These are phyloP conservation scores for Ustilago xerochloae DNA, from an alignment of 1,284 basidiomycete species.

Conservation along the genomic window DNA sequence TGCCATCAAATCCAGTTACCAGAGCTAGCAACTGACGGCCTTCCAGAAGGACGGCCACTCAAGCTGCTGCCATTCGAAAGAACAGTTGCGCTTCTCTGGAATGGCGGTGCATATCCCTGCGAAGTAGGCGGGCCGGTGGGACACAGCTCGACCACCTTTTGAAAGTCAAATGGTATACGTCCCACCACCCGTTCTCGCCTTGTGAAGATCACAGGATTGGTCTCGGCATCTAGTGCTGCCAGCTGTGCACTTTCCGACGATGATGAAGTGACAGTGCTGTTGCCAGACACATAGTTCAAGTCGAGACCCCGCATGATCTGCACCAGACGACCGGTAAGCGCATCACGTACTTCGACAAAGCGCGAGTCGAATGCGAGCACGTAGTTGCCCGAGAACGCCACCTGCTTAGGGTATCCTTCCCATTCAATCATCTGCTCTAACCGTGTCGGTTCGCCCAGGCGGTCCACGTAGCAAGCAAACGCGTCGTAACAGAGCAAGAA, in stretches of 20 bases:
- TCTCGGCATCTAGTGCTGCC: constrained; percentile 42
- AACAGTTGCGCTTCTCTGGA: constrained; percentile 33
- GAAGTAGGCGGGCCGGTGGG: constrained; percentile 17
- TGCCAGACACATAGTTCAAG: constrained; percentile 78
- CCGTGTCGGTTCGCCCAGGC: constrained; percentile 69
- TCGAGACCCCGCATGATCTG: constrained; percentile 88
- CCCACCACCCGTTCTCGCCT: constrained; percentile 32
- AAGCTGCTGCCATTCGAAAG: constrained; percentile 34
- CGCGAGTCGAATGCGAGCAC: constrained; percentile 88
- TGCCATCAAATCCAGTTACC: constrained; percentile 45
- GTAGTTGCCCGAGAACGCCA: constrained; percentile 88
- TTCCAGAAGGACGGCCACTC: constrained; percentile 27
- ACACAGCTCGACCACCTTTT: constrained; percentile 39
- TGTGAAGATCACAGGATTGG: constrained; percentile 52
- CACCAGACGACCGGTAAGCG: constrained; percentile 82
- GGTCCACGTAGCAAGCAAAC: constrained; percentile 80
- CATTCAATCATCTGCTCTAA: constrained; percentile 83
- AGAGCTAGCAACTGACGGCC: constrained; percentile 27
- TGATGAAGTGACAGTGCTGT: constrained; percentile 40
- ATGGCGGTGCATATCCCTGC: constrained; percentile 21
- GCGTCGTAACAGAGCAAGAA: constrained; percentile 92
- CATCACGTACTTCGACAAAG: constrained; percentile 92
- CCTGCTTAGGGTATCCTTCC: constrained; percentile 79
- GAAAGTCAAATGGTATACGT: constrained; percentile 47
- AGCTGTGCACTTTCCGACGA: constrained; percentile 28